Evolutionary conservation across 2,329 filamentous ascomycete species (phyloP).

Genomic region (Colletotrichum shisoi): DNA sequence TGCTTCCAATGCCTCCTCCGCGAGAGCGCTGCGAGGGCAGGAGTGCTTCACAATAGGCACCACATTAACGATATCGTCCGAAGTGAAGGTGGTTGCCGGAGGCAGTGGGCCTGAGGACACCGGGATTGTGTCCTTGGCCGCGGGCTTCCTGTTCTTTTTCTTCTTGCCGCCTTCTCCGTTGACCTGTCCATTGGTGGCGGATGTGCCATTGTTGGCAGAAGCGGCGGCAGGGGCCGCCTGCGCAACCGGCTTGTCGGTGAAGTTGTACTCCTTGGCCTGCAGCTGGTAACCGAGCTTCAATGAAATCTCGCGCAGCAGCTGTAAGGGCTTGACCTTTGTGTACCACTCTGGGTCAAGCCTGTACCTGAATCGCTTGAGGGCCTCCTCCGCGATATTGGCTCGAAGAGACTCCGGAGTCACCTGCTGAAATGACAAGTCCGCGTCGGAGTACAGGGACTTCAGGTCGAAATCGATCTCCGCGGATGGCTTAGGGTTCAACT

Average conservation of each 20-base stretch:
- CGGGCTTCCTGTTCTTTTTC: constrained; percentile 67
- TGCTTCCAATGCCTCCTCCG: constrained; percentile 94
- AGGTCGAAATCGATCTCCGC: constrained; percentile 80
- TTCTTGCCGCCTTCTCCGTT: constrained; percentile 62
- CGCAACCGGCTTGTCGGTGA: constrained; percentile 46
- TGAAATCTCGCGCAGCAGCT: constrained; percentile 87
- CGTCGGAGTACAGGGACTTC: constrained; percentile 79
- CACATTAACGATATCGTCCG: constrained; percentile 89
- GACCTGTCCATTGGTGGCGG: constrained; percentile 51
- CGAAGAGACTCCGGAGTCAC: constrained; percentile 77
- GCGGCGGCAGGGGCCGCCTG: constrained; percentile 45
- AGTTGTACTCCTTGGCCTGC: constrained; percentile 68
- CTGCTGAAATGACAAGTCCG: constrained; percentile 80
- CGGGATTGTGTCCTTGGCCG: constrained; percentile 61
- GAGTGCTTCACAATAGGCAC: constrained; percentile 97
- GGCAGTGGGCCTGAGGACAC: constrained; percentile 47
- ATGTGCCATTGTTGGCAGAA: constrained; percentile 49
- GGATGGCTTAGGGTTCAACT: constrained; percentile 77
- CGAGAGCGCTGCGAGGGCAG: constrained; percentile 85
- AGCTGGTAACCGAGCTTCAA: constrained; percentile 91
- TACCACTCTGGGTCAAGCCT: constrained; percentile 74
- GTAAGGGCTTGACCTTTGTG: constrained; percentile 72
- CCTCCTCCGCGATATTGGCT: constrained; percentile 74
- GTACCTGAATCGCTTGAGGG: constrained; percentile 78
- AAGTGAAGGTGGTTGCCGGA: constrained; percentile 65